Base-by-base conservation (phyloP, 2,329 filamentous ascomycete genomes). In the Penicillium aurantiogriseum region DNA sequence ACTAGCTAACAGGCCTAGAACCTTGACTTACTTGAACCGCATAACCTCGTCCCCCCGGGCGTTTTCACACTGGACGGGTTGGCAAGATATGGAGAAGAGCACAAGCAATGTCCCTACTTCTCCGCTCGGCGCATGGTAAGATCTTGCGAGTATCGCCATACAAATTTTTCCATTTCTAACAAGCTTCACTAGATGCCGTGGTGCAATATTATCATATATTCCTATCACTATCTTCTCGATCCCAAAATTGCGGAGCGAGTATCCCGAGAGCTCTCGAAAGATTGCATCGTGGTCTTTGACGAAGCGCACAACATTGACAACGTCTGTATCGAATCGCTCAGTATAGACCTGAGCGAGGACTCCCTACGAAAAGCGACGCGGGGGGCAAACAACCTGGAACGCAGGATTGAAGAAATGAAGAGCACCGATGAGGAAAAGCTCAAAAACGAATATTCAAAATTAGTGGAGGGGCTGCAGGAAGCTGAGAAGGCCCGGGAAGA, bases 301-400 rank as follows among this genome's bases (percentile, higher is more conserved):
- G 94, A 99, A 75, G 94, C 94, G 15, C 94, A 99, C 79, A 99
- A 99, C 71, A 99, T 99, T 67, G 94, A 99, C 81, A 99, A 99
- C 71, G 94, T 99, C 58, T 99, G 95, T 73, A 99, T 99, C 65
- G 94, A 99, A 71, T 93, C 94, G 2, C 79, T 97, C 13, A 99
- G 94, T 70, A 97, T 96, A 42, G 94, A 99, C 69, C 85, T 99
- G 56, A 97, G 93, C 0, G 92, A 99, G 71, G 94, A 97, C 66
- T 97, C 93, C 0, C 75, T 99, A 52, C 86, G 92, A 23, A 96
- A 91, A 76, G 94, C 94, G 21, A 92, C 92, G 1, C 84, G 92
- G 63, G 94, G 94, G 5, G 95, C 93, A 13, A 88, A 88, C 63
- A 97, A 96, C 65, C 80, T 99, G 1, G 94, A 99, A 71, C 86